Percentiles rank a stretch among this genome's conserved stretches.
Conservation (phyloP, 1,284 basidiomycete genomes). For the Rhodotorula sp. region DNA sequence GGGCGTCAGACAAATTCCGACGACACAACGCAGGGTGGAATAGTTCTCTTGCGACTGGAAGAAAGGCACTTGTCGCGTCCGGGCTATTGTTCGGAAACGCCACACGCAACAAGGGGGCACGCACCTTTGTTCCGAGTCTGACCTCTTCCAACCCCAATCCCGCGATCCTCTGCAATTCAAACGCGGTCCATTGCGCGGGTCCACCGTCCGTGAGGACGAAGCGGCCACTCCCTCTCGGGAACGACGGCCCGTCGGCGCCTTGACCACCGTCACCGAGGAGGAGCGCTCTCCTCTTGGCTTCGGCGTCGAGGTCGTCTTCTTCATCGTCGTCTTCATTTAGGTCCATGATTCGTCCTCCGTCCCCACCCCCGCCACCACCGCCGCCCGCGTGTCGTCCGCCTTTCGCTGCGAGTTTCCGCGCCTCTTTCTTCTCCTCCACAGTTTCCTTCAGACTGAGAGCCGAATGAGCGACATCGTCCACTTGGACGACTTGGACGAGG, state of each 20-base stretch:
- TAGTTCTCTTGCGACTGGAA: no score
- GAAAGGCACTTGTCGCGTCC: no score
- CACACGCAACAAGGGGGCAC: no score
- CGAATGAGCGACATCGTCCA: slow-evolving; percentile 31
- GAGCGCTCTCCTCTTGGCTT: slow-evolving; percentile 21
- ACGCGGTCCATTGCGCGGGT: slow-evolving; percentile 13
- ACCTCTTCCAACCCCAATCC: slow-evolving; percentile 31
- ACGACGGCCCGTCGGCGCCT: slow-evolving; percentile 7
- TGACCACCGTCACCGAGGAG: not conserved
- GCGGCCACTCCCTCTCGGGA: slow-evolving; percentile 34
- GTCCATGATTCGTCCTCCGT: slow-evolving; percentile 13
- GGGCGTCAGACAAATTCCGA: no score
- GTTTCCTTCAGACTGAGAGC: slow-evolving; percentile 18
- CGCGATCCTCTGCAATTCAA: slow-evolving; percentile 30
- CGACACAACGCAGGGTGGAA: no score
- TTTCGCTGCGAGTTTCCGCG: not conserved
- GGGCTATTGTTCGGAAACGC: no score
- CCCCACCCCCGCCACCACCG: not conserved
- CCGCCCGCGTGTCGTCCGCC: not conserved
- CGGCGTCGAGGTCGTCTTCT: slow-evolving; percentile 7
- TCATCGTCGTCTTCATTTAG: slow-evolving; percentile 18
- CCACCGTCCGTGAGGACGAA: slow-evolving; percentile 33
- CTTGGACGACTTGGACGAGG: slow-evolving; percentile 31
- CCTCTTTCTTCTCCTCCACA: slow-evolving; percentile 27
- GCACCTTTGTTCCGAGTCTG: slow-evolving; percentile 38